Conservation (phyloP, 768 basidiomycete species). For the Lactarius pseudohatsudake region DNA sequence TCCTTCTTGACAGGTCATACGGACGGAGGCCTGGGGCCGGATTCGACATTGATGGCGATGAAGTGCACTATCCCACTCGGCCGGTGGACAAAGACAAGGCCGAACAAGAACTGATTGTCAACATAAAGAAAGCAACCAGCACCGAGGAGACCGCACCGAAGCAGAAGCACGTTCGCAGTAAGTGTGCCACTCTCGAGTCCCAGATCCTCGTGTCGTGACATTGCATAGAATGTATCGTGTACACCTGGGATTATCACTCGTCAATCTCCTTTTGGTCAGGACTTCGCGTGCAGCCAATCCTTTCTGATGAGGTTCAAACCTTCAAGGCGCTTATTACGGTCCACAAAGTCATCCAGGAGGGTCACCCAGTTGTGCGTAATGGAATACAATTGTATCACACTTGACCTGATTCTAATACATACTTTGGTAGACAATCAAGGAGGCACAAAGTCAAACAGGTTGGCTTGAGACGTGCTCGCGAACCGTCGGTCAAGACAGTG, state of each 20-base stretch:
- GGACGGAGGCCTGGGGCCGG: conserved; percentile 35
- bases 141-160: conserved; percentile 96
- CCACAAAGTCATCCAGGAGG: conserved; percentile 97
- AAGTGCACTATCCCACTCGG: conserved; percentile 89
- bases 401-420: conserved; percentile 23
- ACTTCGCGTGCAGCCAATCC: conserved; percentile 92
- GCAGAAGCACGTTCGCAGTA: conserved; percentile 99
- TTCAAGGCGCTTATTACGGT: conserved; percentile 98
- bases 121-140: conserved; percentile 98
- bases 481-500: conserved; percentile 77
- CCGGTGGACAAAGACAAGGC: conserved; percentile 99
- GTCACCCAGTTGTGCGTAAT: conserved; percentile 80
- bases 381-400: conserved; percentile 28
- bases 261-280: conserved; percentile 98
- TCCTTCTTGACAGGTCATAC: conserved; percentile 35
- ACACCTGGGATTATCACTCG: conserved; percentile 99
- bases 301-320: conserved; percentile 96
- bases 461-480: conserved; percentile 98
- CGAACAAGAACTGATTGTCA: conserved; percentile 87
- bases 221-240: conserved; percentile 88
- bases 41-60: conserved; percentile 77
- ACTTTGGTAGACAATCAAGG: conserved; percentile 78
- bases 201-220: conserved; percentile 11
- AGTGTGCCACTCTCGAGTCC: conserved; percentile 34
- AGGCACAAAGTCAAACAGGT: conserved; percentile 93